These are phyloP conservation scores for Usnea hakonensis DNA, from an alignment of 495 filamentous ascomycete genomes.

Conservation along the genomic window DNA sequence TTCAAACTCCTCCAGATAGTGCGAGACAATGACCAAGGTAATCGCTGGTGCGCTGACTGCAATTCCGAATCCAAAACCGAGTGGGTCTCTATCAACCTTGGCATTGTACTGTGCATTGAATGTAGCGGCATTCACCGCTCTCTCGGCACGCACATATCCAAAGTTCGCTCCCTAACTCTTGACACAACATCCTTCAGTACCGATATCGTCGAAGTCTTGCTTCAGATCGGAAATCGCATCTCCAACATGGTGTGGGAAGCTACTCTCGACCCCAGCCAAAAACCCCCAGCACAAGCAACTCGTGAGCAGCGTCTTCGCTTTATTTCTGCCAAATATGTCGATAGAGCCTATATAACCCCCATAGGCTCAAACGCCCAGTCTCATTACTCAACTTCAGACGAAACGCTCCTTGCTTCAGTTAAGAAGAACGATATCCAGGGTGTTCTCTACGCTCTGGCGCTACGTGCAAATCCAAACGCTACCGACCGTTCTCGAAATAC, in stretches of 20 bases:
- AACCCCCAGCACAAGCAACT: slow-evolving; percentile 66
- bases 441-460: slow-evolving; percentile 82
- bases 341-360: slow-evolving; percentile 69
- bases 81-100: slow-evolving; percentile 98
- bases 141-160: slow-evolving; percentile 94
- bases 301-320: slow-evolving; percentile 86
- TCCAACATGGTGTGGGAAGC: slow-evolving; percentile 98
- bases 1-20: slow-evolving; percentile 78
- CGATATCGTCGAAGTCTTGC: slow-evolving; percentile 89
- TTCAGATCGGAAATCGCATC: slow-evolving; percentile 85
- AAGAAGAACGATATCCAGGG: slow-evolving; percentile 91
- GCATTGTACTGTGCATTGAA: slow-evolving; percentile 94
- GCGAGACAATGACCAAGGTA: slow-evolving; percentile 85
- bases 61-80: slow-evolving; percentile 86
- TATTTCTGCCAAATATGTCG: slow-evolving; percentile 91
- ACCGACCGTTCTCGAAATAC: slow-evolving; percentile 80
- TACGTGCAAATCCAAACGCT: slow-evolving; percentile 80
- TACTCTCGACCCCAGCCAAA: slow-evolving; percentile 60
- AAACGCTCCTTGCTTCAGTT: slow-evolving; percentile 85
- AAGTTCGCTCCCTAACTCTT: slow-evolving; percentile 89
- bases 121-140: slow-evolving; percentile 97
- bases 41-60: slow-evolving; percentile 93
- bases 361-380: slow-evolving; percentile 63
- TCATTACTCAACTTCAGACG: slow-evolving; percentile 71
- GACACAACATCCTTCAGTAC: slow-evolving; percentile 93